Percentiles rank a stretch among this genome's conserved stretches.
Evolutionary conservation across 345 rosid species (phyloP).

Genomic region (Eutrema heterophyllum): DNA sequence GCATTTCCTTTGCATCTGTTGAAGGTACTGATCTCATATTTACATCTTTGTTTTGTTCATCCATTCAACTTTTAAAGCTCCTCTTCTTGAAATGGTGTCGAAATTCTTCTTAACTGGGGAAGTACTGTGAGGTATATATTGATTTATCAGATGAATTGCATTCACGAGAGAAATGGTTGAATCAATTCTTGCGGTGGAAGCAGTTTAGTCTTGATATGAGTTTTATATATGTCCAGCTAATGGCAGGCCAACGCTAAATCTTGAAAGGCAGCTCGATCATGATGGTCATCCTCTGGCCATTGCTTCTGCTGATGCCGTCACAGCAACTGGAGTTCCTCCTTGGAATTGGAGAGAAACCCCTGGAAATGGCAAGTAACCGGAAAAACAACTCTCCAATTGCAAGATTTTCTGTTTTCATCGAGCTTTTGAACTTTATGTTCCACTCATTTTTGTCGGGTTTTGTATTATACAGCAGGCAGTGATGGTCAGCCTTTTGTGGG

Average conservation of each 20-base stretch:
- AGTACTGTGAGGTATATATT: neutral
- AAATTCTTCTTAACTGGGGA: neutral
- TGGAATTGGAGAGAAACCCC: constrained; percentile 95
- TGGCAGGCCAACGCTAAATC: constrained; percentile 76
- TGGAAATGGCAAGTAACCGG: constrained; percentile 50
- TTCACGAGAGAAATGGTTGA: neutral
- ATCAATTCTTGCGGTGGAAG: neutral
- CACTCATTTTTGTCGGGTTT: neutral
- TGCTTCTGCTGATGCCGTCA: constrained; percentile 63
- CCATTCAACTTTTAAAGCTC: neutral
- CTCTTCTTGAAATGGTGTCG: neutral
- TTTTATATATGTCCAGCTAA: constrained; percentile 46
- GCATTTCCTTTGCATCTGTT: constrained; percentile 73
- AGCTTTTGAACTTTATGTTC: neutral
- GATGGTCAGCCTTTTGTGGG: constrained; percentile 32
- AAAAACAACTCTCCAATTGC: neutral
- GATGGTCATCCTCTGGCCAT: constrained; percentile 95
- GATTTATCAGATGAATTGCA: no score
- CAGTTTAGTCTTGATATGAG: neutral
- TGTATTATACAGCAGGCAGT: constrained; percentile 25
- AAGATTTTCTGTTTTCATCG: neutral
- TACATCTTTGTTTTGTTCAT: neutral
- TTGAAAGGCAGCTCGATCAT: constrained; percentile 86
- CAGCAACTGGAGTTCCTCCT: constrained; percentile 73
- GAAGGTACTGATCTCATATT: constrained; percentile 57